Conservation (phyloP, 805 yeast genomes). For the Cyberlindnera petersonii region DNA sequence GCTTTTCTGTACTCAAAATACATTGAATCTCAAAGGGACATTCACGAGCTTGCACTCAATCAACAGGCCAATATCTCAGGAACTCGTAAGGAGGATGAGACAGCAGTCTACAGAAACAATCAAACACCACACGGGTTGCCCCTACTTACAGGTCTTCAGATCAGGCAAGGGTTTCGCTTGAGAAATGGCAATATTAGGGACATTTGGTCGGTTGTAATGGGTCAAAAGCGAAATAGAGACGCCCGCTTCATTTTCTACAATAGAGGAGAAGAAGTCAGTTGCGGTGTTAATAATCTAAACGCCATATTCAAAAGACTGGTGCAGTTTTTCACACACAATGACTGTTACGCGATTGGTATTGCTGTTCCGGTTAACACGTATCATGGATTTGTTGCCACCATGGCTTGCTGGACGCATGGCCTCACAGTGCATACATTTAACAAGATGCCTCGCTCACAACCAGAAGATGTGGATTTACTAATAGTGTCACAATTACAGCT, state of each 20-base stretch:
- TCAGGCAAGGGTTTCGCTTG: slow-evolving; percentile 58
- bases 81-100: slow-evolving; percentile 62
- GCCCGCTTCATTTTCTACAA: slow-evolving; percentile 26
- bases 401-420: slow-evolving; percentile 43
- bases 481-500: slow-evolving; percentile 29
- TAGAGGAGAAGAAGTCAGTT: slow-evolving; percentile 17
- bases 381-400: slow-evolving; percentile 35
- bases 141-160: slow-evolving; percentile 62
- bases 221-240: slow-evolving; percentile 23
- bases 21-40: slow-evolving; percentile 42
- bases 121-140: slow-evolving; percentile 71
- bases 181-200: slow-evolving; percentile 77
- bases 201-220: slow-evolving; percentile 57
- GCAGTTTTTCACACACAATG: slow-evolving; percentile 19
- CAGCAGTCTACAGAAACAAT: slow-evolving; percentile 72
- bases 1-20: slow-evolving; percentile 23
- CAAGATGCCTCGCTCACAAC: slow-evolving; percentile 28
- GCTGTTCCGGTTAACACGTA: slow-evolving; percentile 27
- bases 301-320: slow-evolving; percentile 27
- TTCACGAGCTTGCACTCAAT: slow-evolving; percentile 50
- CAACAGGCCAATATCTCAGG: slow-evolving; percentile 65
- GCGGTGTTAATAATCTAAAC: slow-evolving; percentile 28
- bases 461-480: slow-evolving; percentile 29
- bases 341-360: slow-evolving; percentile 27
- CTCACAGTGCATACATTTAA: slow-evolving; percentile 39